A percentile compares a stretch with the other conserved stretches of the same genome.
phyloP scores from a whole-genome alignment of 2,329 filamentous ascomycete species.

The Lecanosticta acicola region DNA sequence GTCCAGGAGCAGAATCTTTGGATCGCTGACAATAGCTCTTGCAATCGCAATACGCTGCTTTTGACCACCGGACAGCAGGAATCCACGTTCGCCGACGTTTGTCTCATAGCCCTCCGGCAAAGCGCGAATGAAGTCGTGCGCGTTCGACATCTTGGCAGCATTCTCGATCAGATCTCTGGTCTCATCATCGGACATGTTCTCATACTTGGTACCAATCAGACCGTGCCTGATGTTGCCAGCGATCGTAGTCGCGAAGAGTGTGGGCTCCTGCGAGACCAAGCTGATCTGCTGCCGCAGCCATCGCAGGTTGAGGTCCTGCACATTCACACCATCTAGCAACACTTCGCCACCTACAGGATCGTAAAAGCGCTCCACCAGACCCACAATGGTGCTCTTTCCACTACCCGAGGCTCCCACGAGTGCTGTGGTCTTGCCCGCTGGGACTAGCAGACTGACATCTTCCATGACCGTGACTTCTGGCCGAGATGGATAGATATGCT shows the following conservation, averaged over 20 bases:
- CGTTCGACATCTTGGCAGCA: constrained; percentile 86
- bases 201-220: constrained; percentile 74
- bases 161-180: constrained; percentile 66
- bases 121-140: constrained; percentile 79
- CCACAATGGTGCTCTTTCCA: constrained; percentile 91
- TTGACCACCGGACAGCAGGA: constrained; percentile 87
- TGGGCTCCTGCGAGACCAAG: constrained; percentile 87
- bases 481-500: constrained; percentile 90
- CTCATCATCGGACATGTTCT: constrained; percentile 61
- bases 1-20: constrained; percentile 85
- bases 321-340: constrained; percentile 74
- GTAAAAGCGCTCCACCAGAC: constrained; percentile 90
- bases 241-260: constrained; percentile 84
- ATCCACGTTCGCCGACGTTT: constrained; percentile 90
- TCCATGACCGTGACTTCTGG: constrained; percentile 87
- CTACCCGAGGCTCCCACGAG: constrained; percentile 90
- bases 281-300: constrained; percentile 92
- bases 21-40: constrained; percentile 81
- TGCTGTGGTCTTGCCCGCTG: constrained; percentile 86
- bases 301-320: constrained; percentile 73
- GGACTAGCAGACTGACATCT: constrained; percentile 70
- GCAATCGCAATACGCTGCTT: constrained; percentile 93
- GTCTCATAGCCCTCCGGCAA: constrained; percentile 89
- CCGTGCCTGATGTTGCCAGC: constrained; percentile 87
- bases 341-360: constrained; percentile 76